phyloP scores from a whole-genome alignment of 1,139 yeast species.

The Diutina ranongensis region DNA sequence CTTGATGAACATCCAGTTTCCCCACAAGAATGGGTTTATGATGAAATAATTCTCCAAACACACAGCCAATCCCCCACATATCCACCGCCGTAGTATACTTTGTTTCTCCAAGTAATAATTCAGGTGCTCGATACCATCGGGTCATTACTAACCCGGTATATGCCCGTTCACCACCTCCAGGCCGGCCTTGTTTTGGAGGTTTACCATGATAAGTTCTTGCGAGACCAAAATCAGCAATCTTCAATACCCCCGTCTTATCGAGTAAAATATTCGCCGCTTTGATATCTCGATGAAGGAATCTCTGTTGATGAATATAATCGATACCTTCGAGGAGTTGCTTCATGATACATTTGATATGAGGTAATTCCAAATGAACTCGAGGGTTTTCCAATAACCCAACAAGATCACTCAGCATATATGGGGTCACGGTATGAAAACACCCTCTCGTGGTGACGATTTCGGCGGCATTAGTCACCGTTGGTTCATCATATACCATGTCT shows the following conservation, averaged over 20 bases:
- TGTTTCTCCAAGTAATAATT: slow-evolving; percentile 73
- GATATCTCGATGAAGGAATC: slow-evolving; percentile 78
- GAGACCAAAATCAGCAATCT: slow-evolving; percentile 10
- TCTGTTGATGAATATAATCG: slow-evolving; percentile 65
- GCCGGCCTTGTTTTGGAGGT: slow-evolving; percentile 42
- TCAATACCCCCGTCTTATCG: not conserved
- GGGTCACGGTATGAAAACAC: slow-evolving; percentile 76
- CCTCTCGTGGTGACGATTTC: slow-evolving; percentile 32
- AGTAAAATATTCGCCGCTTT: slow-evolving; percentile 14
- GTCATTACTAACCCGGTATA: slow-evolving; percentile 93
- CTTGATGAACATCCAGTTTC: slow-evolving; percentile 81
- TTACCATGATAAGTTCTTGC: slow-evolving; percentile 74
- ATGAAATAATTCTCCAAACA: slow-evolving; percentile 81
- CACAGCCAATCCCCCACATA: slow-evolving; percentile 97
- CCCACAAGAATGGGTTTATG: slow-evolving; percentile 81
- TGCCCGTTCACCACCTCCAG: slow-evolving; percentile 48
- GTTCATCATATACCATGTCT: slow-evolving; percentile 72
- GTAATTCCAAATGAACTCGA: slow-evolving; percentile 41
- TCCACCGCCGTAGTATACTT: slow-evolving; percentile 89
- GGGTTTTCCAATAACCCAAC: slow-evolving; percentile 90
- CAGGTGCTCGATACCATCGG: slow-evolving; percentile 96
- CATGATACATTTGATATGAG: slow-evolving; percentile 80
- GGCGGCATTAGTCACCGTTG: slow-evolving; percentile 24
- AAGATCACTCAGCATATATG: slow-evolving; percentile 88
- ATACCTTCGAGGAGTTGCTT: slow-evolving; percentile 69